Evolutionary conservation across 139 green algal genomes (phyloP).

Genomic region (Coelastrella sp.): DNA sequence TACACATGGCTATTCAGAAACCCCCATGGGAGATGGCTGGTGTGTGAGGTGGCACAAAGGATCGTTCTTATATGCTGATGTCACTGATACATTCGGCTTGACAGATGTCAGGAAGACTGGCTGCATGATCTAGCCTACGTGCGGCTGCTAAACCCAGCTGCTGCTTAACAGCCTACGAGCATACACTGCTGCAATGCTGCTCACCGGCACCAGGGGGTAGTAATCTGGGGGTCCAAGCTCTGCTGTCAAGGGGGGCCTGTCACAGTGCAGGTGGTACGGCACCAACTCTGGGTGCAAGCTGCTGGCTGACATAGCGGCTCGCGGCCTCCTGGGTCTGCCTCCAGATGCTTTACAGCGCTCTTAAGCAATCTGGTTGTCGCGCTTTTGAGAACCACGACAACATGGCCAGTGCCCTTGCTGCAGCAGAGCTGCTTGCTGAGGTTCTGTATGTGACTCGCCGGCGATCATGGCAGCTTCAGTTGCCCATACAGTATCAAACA

Average conservation of each 20-base stretch:
- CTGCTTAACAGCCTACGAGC: no score
- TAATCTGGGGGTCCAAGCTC: slow-evolving; percentile 48
- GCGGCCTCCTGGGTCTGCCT: neutral
- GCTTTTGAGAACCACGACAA: neutral
- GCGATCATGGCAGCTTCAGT: no score
- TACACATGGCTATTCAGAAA: no score
- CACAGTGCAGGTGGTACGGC: slow-evolving; percentile 24
- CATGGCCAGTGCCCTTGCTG: neutral
- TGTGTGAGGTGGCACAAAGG: no score
- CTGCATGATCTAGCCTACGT: no score
- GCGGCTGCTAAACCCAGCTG: no score
- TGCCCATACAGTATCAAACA: no score
- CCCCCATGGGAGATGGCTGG: no score
- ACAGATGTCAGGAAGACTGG: no score
- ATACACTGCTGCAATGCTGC: neutral
- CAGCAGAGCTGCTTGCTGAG: neutral
- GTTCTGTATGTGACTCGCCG: no score
- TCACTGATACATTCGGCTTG: no score
- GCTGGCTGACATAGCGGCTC: neutral
- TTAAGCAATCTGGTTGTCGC: neutral
- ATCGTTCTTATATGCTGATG: no score
- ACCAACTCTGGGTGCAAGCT: slow-evolving; percentile 33
- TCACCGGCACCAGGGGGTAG: slow-evolving; percentile 36
- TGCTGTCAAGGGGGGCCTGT: neutral
- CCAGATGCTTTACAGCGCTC: neutral